These are phyloP conservation scores for Mortierella sp. DNA, from an alignment of 371 early-diverging fungal genomes.

Conservation along the genomic window DNA sequence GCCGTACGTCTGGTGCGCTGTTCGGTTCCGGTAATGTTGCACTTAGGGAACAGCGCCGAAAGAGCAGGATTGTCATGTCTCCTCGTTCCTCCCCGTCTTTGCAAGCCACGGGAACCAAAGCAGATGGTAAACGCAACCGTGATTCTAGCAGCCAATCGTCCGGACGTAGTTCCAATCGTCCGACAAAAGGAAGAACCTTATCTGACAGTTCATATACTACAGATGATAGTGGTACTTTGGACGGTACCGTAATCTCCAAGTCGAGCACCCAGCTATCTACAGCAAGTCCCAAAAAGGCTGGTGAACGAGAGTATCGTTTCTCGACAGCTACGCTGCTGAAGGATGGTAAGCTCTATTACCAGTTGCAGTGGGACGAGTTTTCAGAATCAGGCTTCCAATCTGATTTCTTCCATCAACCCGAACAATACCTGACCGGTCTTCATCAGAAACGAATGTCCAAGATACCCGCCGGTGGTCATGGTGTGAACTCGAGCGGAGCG, in stretches of 20 bases:
- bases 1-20: slow-evolving; percentile 37
- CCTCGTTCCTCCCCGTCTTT: slow-evolving; percentile 17
- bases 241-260: background rate
- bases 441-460: slow-evolving; percentile 53
- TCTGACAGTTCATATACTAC: slow-evolving; percentile 57
- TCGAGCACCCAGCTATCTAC: background rate
- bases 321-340: slow-evolving; percentile 57
- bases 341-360: slow-evolving; percentile 60
- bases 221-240: slow-evolving; percentile 41
- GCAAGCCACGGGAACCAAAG: slow-evolving; percentile 12
- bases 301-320: slow-evolving; percentile 51
- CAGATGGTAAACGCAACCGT: slow-evolving; percentile 48
- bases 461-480: slow-evolving; percentile 28
- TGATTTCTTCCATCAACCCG: slow-evolving; percentile 51
- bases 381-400: slow-evolving; percentile 42
- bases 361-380: slow-evolving; percentile 55
- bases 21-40: slow-evolving; percentile 43
- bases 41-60: slow-evolving; percentile 50
- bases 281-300: slow-evolving; percentile 42
- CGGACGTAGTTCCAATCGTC: slow-evolving; percentile 27
- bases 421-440: slow-evolving; percentile 55
- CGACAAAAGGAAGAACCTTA: slow-evolving; percentile 23
- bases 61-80: slow-evolving; percentile 28
- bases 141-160: slow-evolving; percentile 6
- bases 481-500: slow-evolving; percentile 23